A percentile compares a stretch with the other conserved stretches of the same genome.
These are phyloP conservation scores for Arthroderma sp. DNA, from an alignment of 2,329 filamentous ascomycete genomes.

Conservation along the genomic window DNA sequence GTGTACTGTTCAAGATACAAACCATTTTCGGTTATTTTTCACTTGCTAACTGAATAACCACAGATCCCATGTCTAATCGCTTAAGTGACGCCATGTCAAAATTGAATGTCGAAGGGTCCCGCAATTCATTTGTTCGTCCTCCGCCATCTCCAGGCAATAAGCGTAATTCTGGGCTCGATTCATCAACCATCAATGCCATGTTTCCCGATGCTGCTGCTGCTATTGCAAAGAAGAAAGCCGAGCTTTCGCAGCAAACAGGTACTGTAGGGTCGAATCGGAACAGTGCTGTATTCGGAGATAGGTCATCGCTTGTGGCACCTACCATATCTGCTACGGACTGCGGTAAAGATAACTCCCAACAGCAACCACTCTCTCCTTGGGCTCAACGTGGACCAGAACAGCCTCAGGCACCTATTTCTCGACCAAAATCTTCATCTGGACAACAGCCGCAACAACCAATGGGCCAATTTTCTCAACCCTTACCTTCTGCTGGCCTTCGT, in stretches of 20 bases:
- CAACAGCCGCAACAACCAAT: constrained; percentile 56
- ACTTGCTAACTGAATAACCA: background rate
- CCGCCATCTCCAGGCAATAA: constrained; percentile 68
- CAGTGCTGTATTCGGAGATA: constrained; percentile 65
- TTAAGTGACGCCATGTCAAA: constrained; percentile 95
- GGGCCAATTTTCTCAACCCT: constrained; percentile 87
- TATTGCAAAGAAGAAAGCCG: constrained; percentile 96
- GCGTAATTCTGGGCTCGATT: constrained; percentile 86
- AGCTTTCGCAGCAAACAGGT: constrained; percentile 90
- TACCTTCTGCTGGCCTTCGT: constrained; percentile 60
- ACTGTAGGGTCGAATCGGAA: constrained; percentile 85
- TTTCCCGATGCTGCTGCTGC: constrained; percentile 95
- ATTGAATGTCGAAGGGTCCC: constrained; percentile 71
- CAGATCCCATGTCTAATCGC: constrained; percentile 94
- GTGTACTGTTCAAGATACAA: background rate
- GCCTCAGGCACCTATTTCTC: constrained; percentile 40
- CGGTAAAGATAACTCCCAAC: constrained; percentile 45
- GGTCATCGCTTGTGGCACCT: constrained; percentile 60
- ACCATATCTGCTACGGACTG: constrained; percentile 58
- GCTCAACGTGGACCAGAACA: constrained; percentile 42
- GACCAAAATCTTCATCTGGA: constrained; percentile 66
- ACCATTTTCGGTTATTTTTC: constrained; percentile 5
- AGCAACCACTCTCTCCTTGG: constrained; percentile 72
- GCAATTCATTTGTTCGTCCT: constrained; percentile 73
- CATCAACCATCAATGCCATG: constrained; percentile 93